Conservation (phyloP, 257 asterid species). For the Striga asiatica region DNA sequence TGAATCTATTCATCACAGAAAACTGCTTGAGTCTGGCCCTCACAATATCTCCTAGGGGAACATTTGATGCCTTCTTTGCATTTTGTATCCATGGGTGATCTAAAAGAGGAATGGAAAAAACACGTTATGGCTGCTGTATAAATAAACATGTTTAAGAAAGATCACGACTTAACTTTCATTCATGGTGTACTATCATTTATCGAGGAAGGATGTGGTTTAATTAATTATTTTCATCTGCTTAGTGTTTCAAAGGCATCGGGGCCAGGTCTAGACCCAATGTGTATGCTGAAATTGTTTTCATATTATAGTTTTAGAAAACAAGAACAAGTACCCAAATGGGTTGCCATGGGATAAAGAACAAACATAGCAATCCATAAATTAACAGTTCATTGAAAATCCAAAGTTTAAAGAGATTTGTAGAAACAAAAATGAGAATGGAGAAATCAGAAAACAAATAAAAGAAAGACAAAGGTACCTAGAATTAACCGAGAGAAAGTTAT, state of each 20-base stretch:
- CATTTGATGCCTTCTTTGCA: constrained; percentile 84
- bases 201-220: background rate
- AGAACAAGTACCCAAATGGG: background rate
- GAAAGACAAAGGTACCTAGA: too few species aligned
- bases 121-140: constrained; percentile 10
- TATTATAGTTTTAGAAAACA: background rate
- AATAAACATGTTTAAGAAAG: constrained; percentile 7
- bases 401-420: background rate
- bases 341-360: too few species aligned
- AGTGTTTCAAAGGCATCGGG: background rate
- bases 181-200: background rate
- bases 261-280: background rate
- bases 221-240: background rate
- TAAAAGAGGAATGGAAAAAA: constrained; percentile 19
- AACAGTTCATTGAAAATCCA: background rate
- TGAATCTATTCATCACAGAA: constrained; percentile 83
- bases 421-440: too few species aligned
- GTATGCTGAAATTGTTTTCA: background rate
- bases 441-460: too few species aligned
- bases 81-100: constrained; percentile 96
- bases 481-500: background rate
- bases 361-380: background rate
- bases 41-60: constrained; percentile 92
- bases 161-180: background rate
- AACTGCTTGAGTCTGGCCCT: constrained; percentile 88